phyloP scores from a whole-genome alignment of 179 eudicot species.

The Beta corolliflora region DNA sequence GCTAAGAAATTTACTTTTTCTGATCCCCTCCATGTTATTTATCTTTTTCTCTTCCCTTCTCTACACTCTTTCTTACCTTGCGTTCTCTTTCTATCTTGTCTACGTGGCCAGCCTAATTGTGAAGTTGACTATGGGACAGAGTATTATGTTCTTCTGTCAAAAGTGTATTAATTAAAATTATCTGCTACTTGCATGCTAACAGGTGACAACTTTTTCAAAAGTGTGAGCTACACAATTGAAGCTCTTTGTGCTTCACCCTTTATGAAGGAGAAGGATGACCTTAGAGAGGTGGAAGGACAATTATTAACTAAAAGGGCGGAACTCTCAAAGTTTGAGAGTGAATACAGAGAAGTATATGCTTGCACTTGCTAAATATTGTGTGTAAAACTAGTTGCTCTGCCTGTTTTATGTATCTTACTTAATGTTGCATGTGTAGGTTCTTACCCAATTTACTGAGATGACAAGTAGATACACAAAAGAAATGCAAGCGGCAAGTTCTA shows the following conservation, averaged over 20 bases:
- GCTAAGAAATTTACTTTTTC: background rate
- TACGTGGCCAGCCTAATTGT: background rate
- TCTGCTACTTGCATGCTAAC: conserved; percentile 17
- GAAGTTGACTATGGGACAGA: background rate
- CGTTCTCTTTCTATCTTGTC: background rate
- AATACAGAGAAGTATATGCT: conserved; percentile 80
- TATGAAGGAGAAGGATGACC: conserved; percentile 71
- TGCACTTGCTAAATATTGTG: background rate
- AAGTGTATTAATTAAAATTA: background rate
- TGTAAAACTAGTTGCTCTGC: background rate
- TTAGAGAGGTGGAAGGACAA: conserved; percentile 77
- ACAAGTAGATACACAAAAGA: conserved; percentile 88
- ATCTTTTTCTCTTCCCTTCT: background rate
- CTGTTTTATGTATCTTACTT: background rate
- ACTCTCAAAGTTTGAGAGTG: conserved; percentile 85
- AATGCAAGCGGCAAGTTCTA: conserved; percentile 75
- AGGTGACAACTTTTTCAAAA: conserved; percentile 98
- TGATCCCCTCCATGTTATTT: background rate
- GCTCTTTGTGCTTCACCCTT: conserved; percentile 70
- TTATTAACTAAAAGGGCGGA: conserved; percentile 81
- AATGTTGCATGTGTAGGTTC: conserved; percentile 55
- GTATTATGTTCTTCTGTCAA: background rate
- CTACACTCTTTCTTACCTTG: background rate
- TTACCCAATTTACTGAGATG: conserved; percentile 93
- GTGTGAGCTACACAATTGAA: conserved; percentile 88